phyloP scores from a whole-genome alignment of 2,329 filamentous ascomycete species.

The Fusarium mundagurra region DNA sequence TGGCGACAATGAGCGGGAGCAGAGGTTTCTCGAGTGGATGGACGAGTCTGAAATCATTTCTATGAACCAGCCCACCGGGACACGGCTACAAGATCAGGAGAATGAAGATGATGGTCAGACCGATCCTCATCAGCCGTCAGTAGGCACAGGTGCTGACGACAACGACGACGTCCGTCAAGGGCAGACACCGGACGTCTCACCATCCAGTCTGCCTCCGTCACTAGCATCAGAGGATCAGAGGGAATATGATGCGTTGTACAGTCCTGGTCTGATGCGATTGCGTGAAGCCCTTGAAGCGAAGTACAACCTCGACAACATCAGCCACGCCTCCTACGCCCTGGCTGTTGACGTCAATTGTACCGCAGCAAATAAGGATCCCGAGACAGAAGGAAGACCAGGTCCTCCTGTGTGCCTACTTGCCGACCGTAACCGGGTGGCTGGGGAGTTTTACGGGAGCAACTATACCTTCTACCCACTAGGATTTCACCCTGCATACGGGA shows the following conservation, averaged over 20 bases:
- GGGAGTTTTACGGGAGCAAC: background rate
- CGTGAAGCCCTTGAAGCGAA: background rate
- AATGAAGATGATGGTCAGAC: background rate
- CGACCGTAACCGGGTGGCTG: background rate
- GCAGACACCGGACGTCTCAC: background rate
- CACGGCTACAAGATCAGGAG: background rate
- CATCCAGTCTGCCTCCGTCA: background rate
- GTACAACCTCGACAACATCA: background rate
- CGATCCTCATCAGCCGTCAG: background rate
- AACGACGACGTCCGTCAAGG: background rate
- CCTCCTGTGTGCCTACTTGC: background rate
- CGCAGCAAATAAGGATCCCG: rapidly evolving
- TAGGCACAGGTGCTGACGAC: background rate
- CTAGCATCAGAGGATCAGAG: background rate
- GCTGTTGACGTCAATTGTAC: background rate
- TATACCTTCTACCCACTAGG: background rate
- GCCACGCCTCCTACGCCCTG: background rate
- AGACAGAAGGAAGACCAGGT: background rate
- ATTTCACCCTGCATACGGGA: background rate
- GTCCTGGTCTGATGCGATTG: background rate
- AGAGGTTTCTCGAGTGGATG: background rate
- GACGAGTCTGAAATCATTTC: background rate
- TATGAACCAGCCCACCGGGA: background rate
- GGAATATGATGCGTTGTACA: background rate
- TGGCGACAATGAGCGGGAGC: background rate